Evolutionary conservation across 2,329 filamentous ascomycete genomes (phyloP).

Genomic region (Fusarium lyarnte): DNA sequence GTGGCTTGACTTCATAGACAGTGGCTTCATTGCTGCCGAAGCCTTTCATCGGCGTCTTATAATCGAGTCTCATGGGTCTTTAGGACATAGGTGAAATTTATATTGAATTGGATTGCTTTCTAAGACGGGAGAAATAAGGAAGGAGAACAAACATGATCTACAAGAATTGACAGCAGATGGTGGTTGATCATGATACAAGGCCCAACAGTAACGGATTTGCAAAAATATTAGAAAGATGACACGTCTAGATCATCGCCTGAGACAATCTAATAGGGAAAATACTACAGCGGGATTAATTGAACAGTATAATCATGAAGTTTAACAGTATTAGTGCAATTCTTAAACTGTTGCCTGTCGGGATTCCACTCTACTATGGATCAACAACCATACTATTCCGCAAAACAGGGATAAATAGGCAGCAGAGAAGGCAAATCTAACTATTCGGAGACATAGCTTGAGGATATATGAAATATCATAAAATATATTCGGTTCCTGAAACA

Average conservation of each 20-base stretch:
- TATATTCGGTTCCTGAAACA: neutral
- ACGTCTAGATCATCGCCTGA: neutral
- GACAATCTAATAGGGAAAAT: neutral
- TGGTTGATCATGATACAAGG: neutral
- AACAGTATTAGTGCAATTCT: neutral
- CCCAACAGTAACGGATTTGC: neutral
- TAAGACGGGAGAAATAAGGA: neutral
- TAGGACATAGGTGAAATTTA: neutral
- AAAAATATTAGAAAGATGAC: neutral
- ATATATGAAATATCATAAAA: neutral
- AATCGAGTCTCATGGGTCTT: neutral
- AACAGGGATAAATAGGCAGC: slow-evolving; percentile 6
- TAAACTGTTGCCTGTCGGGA: neutral
- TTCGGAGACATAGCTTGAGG: neutral
- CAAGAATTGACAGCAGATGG: neutral
- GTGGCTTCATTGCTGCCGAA: neutral
- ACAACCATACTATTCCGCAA: neutral
- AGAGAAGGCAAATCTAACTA: neutral
- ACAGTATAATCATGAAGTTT: too few relatives aligned
- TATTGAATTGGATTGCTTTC: neutral
- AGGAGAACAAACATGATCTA: too few relatives aligned
- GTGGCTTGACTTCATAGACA: neutral
- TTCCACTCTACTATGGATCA: neutral
- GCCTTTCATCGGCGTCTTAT: neutral
- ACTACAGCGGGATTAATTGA: neutral